Evolutionary conservation across 2,329 filamentous ascomycete species (phyloP).

Genomic region (Polychaeton citri): DNA sequence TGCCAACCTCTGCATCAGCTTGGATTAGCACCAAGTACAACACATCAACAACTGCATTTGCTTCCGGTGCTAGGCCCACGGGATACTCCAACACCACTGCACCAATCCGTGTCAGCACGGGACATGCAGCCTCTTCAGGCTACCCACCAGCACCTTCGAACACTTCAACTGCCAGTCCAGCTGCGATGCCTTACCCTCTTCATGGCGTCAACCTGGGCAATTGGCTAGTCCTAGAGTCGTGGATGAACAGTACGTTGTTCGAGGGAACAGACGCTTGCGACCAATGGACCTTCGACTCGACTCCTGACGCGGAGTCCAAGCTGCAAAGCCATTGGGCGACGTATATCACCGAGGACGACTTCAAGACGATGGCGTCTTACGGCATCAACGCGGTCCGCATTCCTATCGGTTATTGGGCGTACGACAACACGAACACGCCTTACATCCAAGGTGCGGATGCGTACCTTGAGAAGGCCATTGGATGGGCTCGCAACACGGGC

Average conservation of each 20-base stretch:
- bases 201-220: conserved; percentile 25
- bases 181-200: conserved; percentile 6
- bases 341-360: conserved; percentile 29
- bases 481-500: conserved; percentile 32
- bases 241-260: conserved; percentile 25
- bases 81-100: too few relatives aligned
- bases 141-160: too few relatives aligned
- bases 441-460: conserved; percentile 34
- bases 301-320: conserved; percentile 15
- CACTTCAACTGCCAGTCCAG: too few relatives aligned
- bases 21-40: too few relatives aligned
- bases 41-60: too few relatives aligned
- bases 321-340: conserved; percentile 23
- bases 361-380: conserved; percentile 25
- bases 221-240: conserved; percentile 24
- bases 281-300: conserved; percentile 26
- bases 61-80: too few relatives aligned
- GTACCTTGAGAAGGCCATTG: conserved; percentile 35
- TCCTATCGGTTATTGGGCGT: conserved; percentile 42
- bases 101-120: too few relatives aligned
- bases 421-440: conserved; percentile 27
- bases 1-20: too few relatives aligned
- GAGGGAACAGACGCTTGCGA: conserved; percentile 20
- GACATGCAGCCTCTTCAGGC: too few relatives aligned
- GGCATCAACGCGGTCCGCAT: conserved; percentile 33